Evolutionary conservation across 139 green algal species (phyloP).

Genomic region (Yamagishiella unicocca): DNA sequence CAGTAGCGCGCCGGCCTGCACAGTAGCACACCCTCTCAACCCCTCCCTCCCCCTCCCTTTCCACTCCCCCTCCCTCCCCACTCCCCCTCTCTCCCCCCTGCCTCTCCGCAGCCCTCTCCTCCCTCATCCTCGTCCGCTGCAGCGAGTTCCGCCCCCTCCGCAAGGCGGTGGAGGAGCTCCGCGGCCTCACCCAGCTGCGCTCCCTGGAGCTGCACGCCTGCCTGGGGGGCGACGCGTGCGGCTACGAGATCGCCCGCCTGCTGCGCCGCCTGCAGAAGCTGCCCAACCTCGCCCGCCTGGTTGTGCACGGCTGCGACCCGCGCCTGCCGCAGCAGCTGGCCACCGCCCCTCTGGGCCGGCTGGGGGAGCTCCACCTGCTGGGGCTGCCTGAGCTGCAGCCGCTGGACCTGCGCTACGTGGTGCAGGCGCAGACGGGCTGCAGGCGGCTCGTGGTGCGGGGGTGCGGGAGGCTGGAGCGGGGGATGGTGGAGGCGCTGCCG

Average conservation of each 20-base stretch:
- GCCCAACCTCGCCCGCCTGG: slow-evolving; percentile 18
- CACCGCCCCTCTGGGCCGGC: slow-evolving; percentile 25
- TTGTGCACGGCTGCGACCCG: slow-evolving; percentile 33
- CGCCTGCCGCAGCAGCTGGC: slow-evolving; percentile 42
- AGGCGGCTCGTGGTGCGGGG: slow-evolving; percentile 39
- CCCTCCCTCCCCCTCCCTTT: not conserved
- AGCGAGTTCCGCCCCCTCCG: slow-evolving; percentile 45
- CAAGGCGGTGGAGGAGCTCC: slow-evolving; percentile 51
- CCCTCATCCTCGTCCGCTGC: slow-evolving; percentile 24
- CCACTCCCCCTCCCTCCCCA: not conserved
- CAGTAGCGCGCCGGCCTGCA: no score
- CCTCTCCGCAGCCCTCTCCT: slow-evolving; percentile 33
- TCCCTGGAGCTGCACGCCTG: slow-evolving; percentile 47
- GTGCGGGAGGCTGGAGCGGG: slow-evolving; percentile 14
- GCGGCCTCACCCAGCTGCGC: slow-evolving; percentile 29
- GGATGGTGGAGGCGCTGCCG: slow-evolving; percentile 28
- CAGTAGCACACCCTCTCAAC: no score
- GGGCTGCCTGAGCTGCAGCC: slow-evolving; percentile 43
- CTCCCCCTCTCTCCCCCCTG: not conserved
- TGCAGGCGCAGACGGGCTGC: slow-evolving; percentile 38
- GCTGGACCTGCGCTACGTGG: slow-evolving; percentile 40
- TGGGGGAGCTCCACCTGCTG: slow-evolving; percentile 29
- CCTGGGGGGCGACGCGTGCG: slow-evolving; percentile 39
- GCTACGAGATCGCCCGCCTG: slow-evolving; percentile 50
- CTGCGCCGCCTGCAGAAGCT: slow-evolving; percentile 51